Evolutionary conservation across 2,329 filamentous ascomycete genomes (phyloP).

Genomic region (Chaetoscypha palmicola): DNA sequence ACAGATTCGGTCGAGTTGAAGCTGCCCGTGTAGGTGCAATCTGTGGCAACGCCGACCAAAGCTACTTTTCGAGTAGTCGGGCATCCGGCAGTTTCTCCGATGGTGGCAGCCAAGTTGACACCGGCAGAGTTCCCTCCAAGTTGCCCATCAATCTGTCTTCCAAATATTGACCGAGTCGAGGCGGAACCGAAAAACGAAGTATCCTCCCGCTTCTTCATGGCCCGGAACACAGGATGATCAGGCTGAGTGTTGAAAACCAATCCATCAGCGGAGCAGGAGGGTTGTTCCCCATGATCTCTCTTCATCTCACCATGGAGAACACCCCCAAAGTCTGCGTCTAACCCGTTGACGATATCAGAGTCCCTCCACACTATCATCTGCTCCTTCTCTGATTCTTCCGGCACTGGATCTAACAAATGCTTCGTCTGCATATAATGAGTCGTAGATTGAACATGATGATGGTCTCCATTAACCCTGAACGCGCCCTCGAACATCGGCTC

Average conservation of each 20-base stretch:
- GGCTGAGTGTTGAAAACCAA: conserved; percentile 71
- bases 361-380: conserved; percentile 90
- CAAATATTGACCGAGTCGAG: conserved; percentile 60
- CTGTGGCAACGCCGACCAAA: conserved; percentile 82
- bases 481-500: conserved; percentile 83
- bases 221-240: conserved; percentile 59
- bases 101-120: conserved; percentile 69
- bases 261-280: conserved; percentile 65
- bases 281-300: conserved; percentile 28
- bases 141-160: conserved; percentile 63
- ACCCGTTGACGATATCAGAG: conserved; percentile 59
- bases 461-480: conserved; percentile 72
- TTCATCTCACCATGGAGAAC: conserved; percentile 40
- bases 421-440: conserved; percentile 68
- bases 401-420: conserved; percentile 61
- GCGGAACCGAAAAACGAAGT: conserved; percentile 53
- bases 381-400: conserved; percentile 49
- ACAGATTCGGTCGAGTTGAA: conserved; percentile 63
- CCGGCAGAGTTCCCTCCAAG: conserved; percentile 70
- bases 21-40: conserved; percentile 75
- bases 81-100: conserved; percentile 79
- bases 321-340: conserved; percentile 36
- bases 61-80: conserved; percentile 87
- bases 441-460: conserved; percentile 78
- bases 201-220: conserved; percentile 39